Base-by-base conservation (phyloP, 164 flowering plant species). In the Berberis vulgaris region DNA sequence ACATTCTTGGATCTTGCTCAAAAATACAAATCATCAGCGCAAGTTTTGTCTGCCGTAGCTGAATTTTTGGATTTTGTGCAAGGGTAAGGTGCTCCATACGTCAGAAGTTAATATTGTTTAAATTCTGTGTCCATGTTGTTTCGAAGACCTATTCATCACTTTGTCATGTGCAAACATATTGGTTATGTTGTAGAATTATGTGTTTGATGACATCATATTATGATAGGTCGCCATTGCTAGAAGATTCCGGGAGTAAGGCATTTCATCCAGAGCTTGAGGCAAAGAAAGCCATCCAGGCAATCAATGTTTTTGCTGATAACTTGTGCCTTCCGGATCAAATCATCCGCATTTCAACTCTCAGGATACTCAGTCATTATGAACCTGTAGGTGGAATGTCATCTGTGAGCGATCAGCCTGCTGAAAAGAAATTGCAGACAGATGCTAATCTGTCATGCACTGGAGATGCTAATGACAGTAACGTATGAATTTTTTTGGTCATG, bases 361-460 rank as follows among this genome's bases (percentile, higher is more conserved):
- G 88, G 75, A 83, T 95, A 60, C 75, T 95, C 77, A 75, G 88
- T 69, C 88, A 89, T 59, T 84, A 81, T 71, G 83, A 82, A 63
- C 76, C 76, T 56, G 38, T 80, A 39, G 57, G 43, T 67, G 44
- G 49, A 67, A 75, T 63, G 11, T 53, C 42, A 5, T 65, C 63
- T 59, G 3, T 58, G 10, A 54, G 54, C 43, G 79, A 79, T 53
- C 73, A 68, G 64, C 78, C 71, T 4, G 60, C 62, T 66, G 70
- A 68, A 63, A 77, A 75, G 75, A 72, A 76, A 67, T 66, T 68
- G 64, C 73, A 69, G 69, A 66, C 60, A 12, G 86, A 77, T 62
- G 74, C 43, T 76, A 72, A 80, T 63, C 75, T 68, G 60, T 39
- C 73, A n/a, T 63, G 53, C 65, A 42, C n/a, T 49, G 69, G 55